phyloP scores from a whole-genome alignment of 2,329 filamentous ascomycete genomes.

The Xylariaceae sp. region DNA sequence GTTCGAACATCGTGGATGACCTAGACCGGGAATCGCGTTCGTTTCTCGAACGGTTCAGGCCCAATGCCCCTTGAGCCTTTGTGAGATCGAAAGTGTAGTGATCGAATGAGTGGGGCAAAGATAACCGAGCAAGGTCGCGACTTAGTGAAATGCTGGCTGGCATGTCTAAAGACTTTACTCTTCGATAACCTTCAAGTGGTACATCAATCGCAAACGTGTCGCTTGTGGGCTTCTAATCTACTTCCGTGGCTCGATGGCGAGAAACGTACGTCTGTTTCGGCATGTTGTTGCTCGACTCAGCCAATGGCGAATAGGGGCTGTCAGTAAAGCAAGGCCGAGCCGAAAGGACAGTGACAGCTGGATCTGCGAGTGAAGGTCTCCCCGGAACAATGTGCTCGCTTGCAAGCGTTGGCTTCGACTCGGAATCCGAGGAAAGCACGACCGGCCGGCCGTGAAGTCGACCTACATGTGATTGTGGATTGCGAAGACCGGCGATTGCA shows the following conservation, averaged over 20 bases:
- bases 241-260: neutral
- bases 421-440: conserved; percentile 19
- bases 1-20: conserved; percentile 21
- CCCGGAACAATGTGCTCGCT: conserved; percentile 23
- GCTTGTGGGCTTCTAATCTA: neutral
- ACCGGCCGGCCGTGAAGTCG: conserved; percentile 20
- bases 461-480: conserved; percentile 14
- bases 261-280: conserved; percentile 22
- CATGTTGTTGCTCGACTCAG: neutral
- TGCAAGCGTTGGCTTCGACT: conserved; percentile 18
- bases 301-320: conserved; percentile 3
- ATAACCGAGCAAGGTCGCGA: no score
- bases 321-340: conserved; percentile 27
- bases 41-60: no score
- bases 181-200: no score
- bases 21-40: conserved; percentile 7
- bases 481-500: conserved; percentile 25
- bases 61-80: no score
- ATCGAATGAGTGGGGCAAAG: no score
- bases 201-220: no score
- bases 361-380: conserved; percentile 24
- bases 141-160: no score
- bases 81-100: no score
- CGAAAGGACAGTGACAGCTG: conserved; percentile 31
- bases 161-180: no score